Evolutionary conservation across 305 asterid species (phyloP).

Genomic region (Fraxinus angustifolia): DNA sequence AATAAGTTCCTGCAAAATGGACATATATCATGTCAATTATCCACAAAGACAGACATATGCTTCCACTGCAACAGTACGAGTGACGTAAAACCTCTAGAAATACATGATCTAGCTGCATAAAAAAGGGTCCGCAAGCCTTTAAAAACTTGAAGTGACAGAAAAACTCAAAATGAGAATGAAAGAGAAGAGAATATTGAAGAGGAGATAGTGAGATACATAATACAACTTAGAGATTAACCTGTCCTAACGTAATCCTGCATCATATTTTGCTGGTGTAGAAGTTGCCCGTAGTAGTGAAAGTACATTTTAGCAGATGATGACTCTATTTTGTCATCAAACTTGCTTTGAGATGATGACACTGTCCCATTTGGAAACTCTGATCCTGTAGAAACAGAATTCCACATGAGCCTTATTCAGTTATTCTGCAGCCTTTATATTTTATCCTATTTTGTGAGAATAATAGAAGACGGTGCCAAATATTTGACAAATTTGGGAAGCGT

Average conservation of each 20-base stretch:
- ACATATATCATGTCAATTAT: slow-evolving; percentile 25
- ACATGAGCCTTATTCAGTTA: slow-evolving; percentile 11
- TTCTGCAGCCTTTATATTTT: neutral
- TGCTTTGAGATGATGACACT: slow-evolving; percentile 49
- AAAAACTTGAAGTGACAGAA: slow-evolving; percentile 8
- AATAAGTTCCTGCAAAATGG: slow-evolving; percentile 72
- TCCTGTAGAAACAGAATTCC: slow-evolving; percentile 38
- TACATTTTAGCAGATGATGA: slow-evolving; percentile 96
- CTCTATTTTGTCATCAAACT: slow-evolving; percentile 93
- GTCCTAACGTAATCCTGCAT: slow-evolving; percentile 98
- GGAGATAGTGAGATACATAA: slow-evolving; percentile 5
- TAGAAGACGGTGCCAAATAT: slow-evolving; percentile 5
- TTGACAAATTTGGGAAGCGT: neutral
- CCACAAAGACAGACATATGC: slow-evolving; percentile 10
- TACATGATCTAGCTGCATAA: neutral
- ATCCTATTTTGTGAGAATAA: neutral
- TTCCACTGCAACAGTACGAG: slow-evolving; percentile 2
- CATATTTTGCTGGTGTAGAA: slow-evolving; percentile 98
- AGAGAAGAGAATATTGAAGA: neutral
- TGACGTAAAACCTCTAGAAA: slow-evolving; percentile 2
- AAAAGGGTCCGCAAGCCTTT: slow-evolving; percentile 10
- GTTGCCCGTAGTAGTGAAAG: slow-evolving; percentile 94
- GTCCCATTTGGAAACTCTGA: slow-evolving; percentile 61
- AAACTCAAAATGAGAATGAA: slow-evolving; percentile 9
- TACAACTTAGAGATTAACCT: slow-evolving; percentile 50